Base-by-base conservation (phyloP, 768 basidiomycete genomes). In the Fistulinella prunicolor region DNA sequence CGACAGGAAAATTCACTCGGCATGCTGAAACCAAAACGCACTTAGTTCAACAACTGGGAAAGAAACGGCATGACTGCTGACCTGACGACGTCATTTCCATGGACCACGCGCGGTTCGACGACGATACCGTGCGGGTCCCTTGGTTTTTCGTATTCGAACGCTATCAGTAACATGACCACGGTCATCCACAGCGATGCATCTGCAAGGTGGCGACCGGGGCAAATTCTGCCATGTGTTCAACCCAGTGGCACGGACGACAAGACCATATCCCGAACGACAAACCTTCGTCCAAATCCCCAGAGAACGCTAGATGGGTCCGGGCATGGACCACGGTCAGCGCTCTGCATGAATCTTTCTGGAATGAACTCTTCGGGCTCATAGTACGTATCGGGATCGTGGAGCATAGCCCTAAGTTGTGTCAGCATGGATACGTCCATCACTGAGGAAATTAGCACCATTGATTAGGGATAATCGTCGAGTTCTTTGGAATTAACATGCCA, bases 201-300 rank as follows among this genome's bases (percentile, higher is more conserved):
- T 2, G 44, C 44, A 6, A 50, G 38, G 24, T 50, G 37, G 28
- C 29, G 49, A 6, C 49, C 49, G 7, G 49, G 49, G 23, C 44
- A 50, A 34, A 47, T 47, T 23, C 42, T 43, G 16, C 13, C 13
- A 21, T 5, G 10, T 6, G 19, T 20, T 32, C 32, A 23, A 28
- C 6, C 26, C 10, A 28, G 26, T 10, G 26, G 10, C 10, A 28
- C 26, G 13, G 26, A 10, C 10, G 26, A 28, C 6, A 28, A 28
- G 10, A 28, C 26, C 26, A 28, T 28, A 10, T n/a, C n/a, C n/a
- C n/a, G n/a, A n/a, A n/a, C n/a, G n/a, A 29, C 42, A 13, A 21
- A 43, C 42, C 42, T 43, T 34, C 42, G 12, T 16, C 42, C 42
- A 14, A 43, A 43, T 9, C 42, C 42, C 42, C 42, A 43, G 20